Evolutionary conservation across 345 rosid genomes (phyloP), one percentile per base, ranked within the genome.

Genomic region (Raphanus sativus): DNA sequence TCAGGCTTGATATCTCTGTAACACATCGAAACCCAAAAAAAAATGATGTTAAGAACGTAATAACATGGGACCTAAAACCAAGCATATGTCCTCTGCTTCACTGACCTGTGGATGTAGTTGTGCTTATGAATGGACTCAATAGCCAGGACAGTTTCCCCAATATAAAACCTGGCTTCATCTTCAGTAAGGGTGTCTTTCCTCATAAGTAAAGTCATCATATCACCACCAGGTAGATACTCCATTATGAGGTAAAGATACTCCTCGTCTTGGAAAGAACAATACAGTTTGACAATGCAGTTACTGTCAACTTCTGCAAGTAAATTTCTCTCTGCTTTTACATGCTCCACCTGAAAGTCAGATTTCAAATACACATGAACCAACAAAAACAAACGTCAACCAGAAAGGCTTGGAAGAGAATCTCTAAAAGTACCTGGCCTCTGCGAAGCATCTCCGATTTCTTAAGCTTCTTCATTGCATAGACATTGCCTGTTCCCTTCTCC

Each of bases 211-310:
- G 99, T 95, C 99, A 95, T 95, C 97, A 95, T 89, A 86, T 95
- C 99, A 69, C 99, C 99, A 66, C 99, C 99, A 78, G 99, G 98
- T 80, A 95, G 83, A 86, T 95, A 95, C 83, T 95, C 99, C 99
- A 95, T 95, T 56, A 95, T 88, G 34, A 95, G 94, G 79, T 95
- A 95, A 40, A 95, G 83, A 69, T 75, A 95, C 74, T 92, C 99
- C 5, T 94, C 98, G 77, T 94, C 98, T 85, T 94, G 98, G 72
- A 94, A 94, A 75, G 98, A 94, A 77, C 97, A 94, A 85, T 94
- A 94, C 69, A 94, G 78, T 67, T 90, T 94, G 60, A 94, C 98
- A 50, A 94, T 94, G 82, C 98, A 94, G 81, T 92, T 94, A 75
- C 98, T 94, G 73, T 94, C 98, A 81, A 94, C 98, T 84, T 95